Base-by-base conservation (phyloP, 768 basidiomycete species). In the Serendipita sp. region DNA sequence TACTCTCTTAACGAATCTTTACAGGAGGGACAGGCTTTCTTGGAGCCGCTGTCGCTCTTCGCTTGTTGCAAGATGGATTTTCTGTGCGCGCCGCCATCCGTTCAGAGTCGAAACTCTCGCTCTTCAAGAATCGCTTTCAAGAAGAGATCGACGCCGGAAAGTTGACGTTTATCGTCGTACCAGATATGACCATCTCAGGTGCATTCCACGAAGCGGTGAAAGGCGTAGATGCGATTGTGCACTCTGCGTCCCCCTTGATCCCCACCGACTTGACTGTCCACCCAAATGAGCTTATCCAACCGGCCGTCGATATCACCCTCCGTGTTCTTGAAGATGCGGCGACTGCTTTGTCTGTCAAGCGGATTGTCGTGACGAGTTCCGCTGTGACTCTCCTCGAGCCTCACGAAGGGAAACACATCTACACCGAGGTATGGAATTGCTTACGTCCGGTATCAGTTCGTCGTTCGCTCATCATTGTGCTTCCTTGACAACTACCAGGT, bases 171-270 rank as follows among this genome's bases (percentile, higher is more conserved):
- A n/a, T 31, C 11, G 30, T 31, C 17, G 53, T 58, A 11, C 22
- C 53, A 28, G 53, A 58, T 28, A 58, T 58, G 22, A 58, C 53
- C 30, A 24, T 24, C 14, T n/a, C 53, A 33, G 81, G 81, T 3
- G 86, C 84, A 0, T 93, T 90, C 65, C 86, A 91, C 69, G 82
- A 88, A 60, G 88, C 83, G 0, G 85, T 90, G 63, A 81, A 83
- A 69, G 87, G 79, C 0, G 82, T 90, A 3, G 83, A 88, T 64
- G 89, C 78, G 0, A 80, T 92, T 58, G 78, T 75, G 41, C 88
- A 88, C 67, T 81, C 77, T 3, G 85, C 85, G 0, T 86, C 85
- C 0, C 86, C 86, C 17, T 24, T 58, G 53, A 9, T 58, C 22
- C 30, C 53, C 17, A n/a, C 9, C 17, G n/a, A 28, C 30, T 24